Evolutionary conservation across 148 eudicot genomes (phyloP).

Genomic region (Diospyros kaki): DNA sequence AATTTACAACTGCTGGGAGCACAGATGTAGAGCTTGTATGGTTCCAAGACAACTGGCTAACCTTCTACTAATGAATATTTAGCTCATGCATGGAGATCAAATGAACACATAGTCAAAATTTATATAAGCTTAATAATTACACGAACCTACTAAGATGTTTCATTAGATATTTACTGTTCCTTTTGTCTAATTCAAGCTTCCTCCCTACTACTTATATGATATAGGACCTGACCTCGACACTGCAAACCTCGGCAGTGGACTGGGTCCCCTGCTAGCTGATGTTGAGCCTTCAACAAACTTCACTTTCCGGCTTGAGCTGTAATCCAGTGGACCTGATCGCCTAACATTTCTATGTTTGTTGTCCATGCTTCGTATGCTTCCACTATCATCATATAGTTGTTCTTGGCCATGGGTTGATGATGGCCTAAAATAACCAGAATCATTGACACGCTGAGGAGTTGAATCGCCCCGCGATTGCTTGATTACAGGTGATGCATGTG

Average conservation of each 20-base stretch:
- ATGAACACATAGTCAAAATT: conserved; percentile 5
- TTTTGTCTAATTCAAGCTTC: neutral
- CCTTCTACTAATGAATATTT: no score
- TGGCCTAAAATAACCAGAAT: conserved; percentile 52
- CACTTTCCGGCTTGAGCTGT: conserved; percentile 48
- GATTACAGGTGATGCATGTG: conserved; percentile 73
- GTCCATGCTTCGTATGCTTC: conserved; percentile 38
- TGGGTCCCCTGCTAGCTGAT: conserved; percentile 76
- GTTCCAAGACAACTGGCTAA: no score
- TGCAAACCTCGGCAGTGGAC: conserved; percentile 92
- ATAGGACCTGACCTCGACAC: conserved; percentile 96
- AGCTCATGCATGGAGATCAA: neutral
- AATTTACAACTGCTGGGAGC: no score
- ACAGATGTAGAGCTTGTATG: no score
- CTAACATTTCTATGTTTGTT: conserved; percentile 47
- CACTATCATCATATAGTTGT: conserved; percentile 49
- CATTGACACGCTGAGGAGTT: conserved; percentile 42
- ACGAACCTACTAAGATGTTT: neutral
- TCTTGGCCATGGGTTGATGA: conserved; percentile 50
- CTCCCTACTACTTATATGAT: conserved; percentile 51
- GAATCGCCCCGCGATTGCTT: conserved; percentile 50
- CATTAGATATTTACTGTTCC: conserved; percentile 1
- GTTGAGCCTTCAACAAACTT: conserved; percentile 72
- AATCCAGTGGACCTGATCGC: conserved; percentile 87
- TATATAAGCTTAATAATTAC: conserved; percentile 7